phyloP scores from a whole-genome alignment of 805 yeast genomes.

The Middelhovenomyces tepae region DNA sequence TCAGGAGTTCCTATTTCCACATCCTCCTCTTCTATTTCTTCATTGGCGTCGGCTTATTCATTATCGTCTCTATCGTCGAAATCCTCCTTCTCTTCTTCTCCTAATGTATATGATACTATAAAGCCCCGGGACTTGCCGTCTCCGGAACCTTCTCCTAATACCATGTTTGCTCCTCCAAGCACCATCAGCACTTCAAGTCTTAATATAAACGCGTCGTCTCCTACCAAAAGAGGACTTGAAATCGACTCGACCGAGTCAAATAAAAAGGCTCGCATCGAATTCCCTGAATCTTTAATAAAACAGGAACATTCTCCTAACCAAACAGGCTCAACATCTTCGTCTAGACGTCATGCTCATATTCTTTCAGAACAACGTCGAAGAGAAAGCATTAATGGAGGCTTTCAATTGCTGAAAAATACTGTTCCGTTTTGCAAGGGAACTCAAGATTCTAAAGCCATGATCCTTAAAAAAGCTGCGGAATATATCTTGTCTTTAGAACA shows the following conservation, averaged over 20 bases:
- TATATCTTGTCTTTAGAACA: constrained; percentile 33
- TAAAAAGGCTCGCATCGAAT: no score
- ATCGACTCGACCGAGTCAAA: no score
- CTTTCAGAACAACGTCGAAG: constrained; percentile 39
- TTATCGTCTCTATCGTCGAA: no score
- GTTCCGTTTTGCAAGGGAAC: constrained; percentile 35
- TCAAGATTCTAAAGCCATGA: constrained; percentile 39
- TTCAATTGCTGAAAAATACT: constrained; percentile 30
- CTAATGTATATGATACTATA: neutral
- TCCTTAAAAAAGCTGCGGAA: constrained; percentile 35
- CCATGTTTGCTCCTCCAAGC: no score
- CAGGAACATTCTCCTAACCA: no score
- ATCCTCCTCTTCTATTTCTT: no score
- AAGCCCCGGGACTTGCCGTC: constrained; percentile 9
- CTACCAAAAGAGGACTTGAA: no score
- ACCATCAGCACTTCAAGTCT: no score
- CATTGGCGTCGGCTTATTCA: no score
- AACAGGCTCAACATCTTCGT: constrained; percentile 17
- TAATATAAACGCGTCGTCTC: no score
- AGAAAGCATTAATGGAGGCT: constrained; percentile 40
- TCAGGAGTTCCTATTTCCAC: no score
- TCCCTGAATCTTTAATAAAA: no score
- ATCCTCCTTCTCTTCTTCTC: constrained; percentile 2
- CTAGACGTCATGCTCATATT: constrained; percentile 34
- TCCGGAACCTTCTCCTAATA: constrained; percentile 13